A percentile compares a stretch with the other conserved stretches of the same genome.
Evolutionary conservation across 2,329 filamentous ascomycete species (phyloP).

Genomic region (Trichoderma breve): DNA sequence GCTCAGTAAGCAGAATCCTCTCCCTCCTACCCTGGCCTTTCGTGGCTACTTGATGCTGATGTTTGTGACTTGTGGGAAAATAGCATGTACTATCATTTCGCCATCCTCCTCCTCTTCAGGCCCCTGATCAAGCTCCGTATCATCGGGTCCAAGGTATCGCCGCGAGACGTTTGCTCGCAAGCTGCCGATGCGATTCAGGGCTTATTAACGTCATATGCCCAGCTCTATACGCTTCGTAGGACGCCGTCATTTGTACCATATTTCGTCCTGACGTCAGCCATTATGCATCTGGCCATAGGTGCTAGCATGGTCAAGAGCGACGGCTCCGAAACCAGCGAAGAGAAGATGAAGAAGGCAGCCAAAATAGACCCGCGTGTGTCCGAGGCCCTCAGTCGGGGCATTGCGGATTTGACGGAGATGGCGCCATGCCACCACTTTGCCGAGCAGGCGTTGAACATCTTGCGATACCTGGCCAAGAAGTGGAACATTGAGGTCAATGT

Average conservation of each 20-base stretch:
- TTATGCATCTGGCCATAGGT: slow-evolving; percentile 58
- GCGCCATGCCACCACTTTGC: slow-evolving; percentile 60
- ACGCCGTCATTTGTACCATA: slow-evolving; percentile 62
- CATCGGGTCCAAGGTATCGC: slow-evolving; percentile 60
- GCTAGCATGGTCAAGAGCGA: slow-evolving; percentile 34
- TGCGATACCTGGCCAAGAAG: slow-evolving; percentile 56
- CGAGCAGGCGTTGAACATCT: slow-evolving; percentile 58
- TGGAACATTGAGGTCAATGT: slow-evolving; percentile 58
- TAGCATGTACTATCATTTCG: slow-evolving; percentile 70
- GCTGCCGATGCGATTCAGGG: slow-evolving; percentile 59
- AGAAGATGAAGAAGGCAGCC: slow-evolving; percentile 35
- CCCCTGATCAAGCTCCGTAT: slow-evolving; percentile 66
- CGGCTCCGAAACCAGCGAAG: slow-evolving; percentile 22
- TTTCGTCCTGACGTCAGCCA: slow-evolving; percentile 60
- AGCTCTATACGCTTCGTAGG: slow-evolving; percentile 56
- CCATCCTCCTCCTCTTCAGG: slow-evolving; percentile 70
- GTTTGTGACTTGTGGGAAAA: background rate
- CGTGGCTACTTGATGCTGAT: slow-evolving; percentile 9
- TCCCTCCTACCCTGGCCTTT: background rate
- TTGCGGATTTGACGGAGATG: slow-evolving; percentile 60
- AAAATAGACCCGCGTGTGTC: slow-evolving; percentile 41
- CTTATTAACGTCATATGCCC: slow-evolving; percentile 55
- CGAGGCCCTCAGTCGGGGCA: slow-evolving; percentile 51
- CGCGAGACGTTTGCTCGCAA: slow-evolving; percentile 64
- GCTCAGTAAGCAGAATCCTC: slow-evolving; percentile 58